phyloP scores from a whole-genome alignment of 768 basidiomycete species.

The Termitomyces sp. region DNA sequence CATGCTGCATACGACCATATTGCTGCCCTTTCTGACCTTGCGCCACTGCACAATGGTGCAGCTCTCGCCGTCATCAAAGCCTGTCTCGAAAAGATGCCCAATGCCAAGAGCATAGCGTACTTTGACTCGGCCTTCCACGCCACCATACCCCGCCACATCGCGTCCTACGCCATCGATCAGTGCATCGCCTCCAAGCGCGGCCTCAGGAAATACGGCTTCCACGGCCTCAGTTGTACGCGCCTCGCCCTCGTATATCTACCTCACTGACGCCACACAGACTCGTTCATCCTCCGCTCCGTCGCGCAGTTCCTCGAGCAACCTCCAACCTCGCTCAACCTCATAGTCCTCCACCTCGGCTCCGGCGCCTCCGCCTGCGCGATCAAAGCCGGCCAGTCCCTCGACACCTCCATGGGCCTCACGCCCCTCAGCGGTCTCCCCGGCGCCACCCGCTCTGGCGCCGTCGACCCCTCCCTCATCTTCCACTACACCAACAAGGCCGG shows the following conservation, averaged over 20 bases:
- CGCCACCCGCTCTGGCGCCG: conserved; percentile 76
- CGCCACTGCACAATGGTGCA: conserved; percentile 69
- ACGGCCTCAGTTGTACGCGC: conserved; percentile 69
- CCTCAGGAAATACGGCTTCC: conserved; percentile 88
- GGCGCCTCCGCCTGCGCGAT: conserved; percentile 84
- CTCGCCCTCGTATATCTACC: background rate
- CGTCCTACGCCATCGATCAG: conserved; percentile 75
- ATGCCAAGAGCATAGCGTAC: conserved; percentile 71
- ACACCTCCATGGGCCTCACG: conserved; percentile 92
- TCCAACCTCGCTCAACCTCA: conserved; percentile 55
- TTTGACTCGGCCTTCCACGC: conserved; percentile 88
- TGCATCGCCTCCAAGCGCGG: conserved; percentile 56
- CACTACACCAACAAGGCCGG: conserved; percentile 62
- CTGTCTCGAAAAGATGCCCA: conserved; percentile 57
- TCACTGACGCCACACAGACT: conserved; percentile 33
- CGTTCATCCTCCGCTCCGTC: conserved; percentile 66
- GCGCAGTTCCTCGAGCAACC: conserved; percentile 55
- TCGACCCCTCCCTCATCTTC: conserved; percentile 87
- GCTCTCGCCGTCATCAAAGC: conserved; percentile 57
- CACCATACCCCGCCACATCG: conserved; percentile 69
- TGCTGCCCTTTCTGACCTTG: conserved; percentile 69
- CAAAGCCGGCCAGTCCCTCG: conserved; percentile 63
- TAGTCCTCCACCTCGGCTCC: conserved; percentile 86
- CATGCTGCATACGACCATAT: conserved; percentile 69
- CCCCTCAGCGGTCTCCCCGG: conserved; percentile 87